Evolutionary conservation across 31 red algal species (phyloP).

Genomic region (Odonthalia washingtoniensis): DNA sequence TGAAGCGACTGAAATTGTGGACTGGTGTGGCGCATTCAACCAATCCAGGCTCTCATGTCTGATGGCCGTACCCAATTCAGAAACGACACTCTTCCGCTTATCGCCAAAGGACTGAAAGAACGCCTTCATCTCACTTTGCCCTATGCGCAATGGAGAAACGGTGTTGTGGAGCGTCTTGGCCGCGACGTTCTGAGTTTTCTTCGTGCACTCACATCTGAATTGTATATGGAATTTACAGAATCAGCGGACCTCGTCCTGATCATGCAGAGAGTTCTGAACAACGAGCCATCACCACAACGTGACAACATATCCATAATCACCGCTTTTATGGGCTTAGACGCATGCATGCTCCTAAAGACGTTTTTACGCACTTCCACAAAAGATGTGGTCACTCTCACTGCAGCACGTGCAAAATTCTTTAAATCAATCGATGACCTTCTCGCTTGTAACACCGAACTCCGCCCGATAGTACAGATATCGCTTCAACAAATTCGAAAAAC

Average conservation of each 20-base stretch:
- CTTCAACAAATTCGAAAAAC: too few relatives aligned
- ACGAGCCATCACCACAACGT: background rate
- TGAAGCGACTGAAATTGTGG: background rate
- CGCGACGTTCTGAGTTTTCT: background rate
- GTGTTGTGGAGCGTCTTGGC: slow-evolving; percentile 1
- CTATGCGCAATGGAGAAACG: background rate
- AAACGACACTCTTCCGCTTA: background rate
- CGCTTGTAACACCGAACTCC: too few relatives aligned
- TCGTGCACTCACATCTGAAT: background rate
- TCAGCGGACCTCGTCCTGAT: background rate
- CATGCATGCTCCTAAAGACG: too few relatives aligned
- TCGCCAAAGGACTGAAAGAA: background rate
- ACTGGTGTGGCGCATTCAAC: background rate
- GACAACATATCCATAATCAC: background rate
- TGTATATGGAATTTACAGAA: background rate
- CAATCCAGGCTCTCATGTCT: background rate
- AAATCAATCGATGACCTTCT: too few relatives aligned
- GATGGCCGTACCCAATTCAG: slow-evolving; percentile 22
- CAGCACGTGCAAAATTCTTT: too few relatives aligned
- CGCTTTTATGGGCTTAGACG: background rate
- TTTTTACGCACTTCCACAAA: too few relatives aligned
- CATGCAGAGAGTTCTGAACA: background rate
- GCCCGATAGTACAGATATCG: too few relatives aligned
- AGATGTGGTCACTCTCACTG: too few relatives aligned
- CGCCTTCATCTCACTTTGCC: background rate